Evolutionary conservation across 805 yeast species (phyloP), one percentile per base, ranked within the genome.

Genomic region (Ogataea siamensis): DNA sequence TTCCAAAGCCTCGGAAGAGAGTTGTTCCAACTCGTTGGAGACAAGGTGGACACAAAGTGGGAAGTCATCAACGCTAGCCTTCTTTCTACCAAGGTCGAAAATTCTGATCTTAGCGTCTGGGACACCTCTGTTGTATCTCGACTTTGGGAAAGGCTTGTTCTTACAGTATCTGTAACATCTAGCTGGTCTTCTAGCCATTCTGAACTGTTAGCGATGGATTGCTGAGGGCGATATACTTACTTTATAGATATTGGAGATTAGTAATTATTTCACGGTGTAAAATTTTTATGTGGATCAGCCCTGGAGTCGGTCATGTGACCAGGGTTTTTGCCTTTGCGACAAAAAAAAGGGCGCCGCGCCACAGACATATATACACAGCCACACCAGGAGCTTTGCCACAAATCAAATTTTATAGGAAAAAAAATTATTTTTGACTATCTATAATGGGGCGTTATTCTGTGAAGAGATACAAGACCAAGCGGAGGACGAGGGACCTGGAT

Each of bases 111-210:
- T 93, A 64, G 98, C 81, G 76, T 93, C 99, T 76, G 99, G 99
- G 70, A 93, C 99, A 78, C 97, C 98, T 83, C 99, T 91, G 91
- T 93, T 93, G 88, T 89, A 93, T 79, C 99, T 89, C 67, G 98
- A 89, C 83, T 93, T 93, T 80, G 99, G 99, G 86, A 81, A 93
- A 68, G 99, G 99, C 83, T 93, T 93, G 95, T 93, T 93, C 87
- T 93, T 93, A 86, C 96, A 94, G 94, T 91, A 93, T 81, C 99
- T 88, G 96, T 93, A 93, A 82, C 99, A 93, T 84, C 98, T 87
- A 83, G 99, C 99, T 76, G 99, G 99, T 85, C 98, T 91, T 80
- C 98, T 88, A 74, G 98, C 97, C 98, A 91, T 91, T 71, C 83
- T 86, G 80, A 71, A 68, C 53, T 28, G 40, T 45, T 43, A 40